phyloP scores from a whole-genome alignment of 306 rosid species.

The Adenanthera pavonina region DNA sequence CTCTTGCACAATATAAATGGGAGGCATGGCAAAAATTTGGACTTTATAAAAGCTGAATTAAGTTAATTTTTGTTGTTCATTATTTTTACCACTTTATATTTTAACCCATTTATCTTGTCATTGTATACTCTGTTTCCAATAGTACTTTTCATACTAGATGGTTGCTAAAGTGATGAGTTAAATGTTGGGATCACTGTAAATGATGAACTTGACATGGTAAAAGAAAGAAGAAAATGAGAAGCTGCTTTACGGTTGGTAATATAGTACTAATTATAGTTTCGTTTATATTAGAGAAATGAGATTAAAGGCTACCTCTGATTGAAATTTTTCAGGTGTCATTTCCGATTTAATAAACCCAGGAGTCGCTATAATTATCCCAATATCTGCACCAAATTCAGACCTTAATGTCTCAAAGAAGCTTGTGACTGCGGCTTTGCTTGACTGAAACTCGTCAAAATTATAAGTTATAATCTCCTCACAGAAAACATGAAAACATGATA shows the following conservation, averaged over 20 bases:
- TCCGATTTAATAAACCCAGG: constrained; percentile 22
- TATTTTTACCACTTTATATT: no score
- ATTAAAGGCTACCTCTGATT: neutral
- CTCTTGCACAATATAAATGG: neutral
- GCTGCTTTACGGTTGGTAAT: neutral
- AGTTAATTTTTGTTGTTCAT: neutral
- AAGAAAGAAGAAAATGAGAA: neutral
- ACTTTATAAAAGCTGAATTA: neutral
- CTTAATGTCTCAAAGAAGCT: constrained; percentile 39
- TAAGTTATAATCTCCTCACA: neutral
- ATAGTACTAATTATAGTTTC: neutral
- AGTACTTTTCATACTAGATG: neutral
- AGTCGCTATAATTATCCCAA: constrained; percentile 41
- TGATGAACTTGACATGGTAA: neutral
- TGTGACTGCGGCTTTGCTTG: constrained; percentile 39
- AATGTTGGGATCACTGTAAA: neutral
- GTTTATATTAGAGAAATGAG: no score
- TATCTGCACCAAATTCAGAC: constrained; percentile 9
- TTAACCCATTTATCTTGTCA: no score
- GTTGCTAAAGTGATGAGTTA: neutral
- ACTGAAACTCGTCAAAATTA: constrained; percentile 11
- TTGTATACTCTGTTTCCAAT: neutral
- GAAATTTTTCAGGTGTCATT: neutral
- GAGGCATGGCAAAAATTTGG: neutral
- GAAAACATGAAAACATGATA: neutral